Evolutionary conservation across 345 rosid genomes (phyloP).

Genomic region (Garcia nutans): DNA sequence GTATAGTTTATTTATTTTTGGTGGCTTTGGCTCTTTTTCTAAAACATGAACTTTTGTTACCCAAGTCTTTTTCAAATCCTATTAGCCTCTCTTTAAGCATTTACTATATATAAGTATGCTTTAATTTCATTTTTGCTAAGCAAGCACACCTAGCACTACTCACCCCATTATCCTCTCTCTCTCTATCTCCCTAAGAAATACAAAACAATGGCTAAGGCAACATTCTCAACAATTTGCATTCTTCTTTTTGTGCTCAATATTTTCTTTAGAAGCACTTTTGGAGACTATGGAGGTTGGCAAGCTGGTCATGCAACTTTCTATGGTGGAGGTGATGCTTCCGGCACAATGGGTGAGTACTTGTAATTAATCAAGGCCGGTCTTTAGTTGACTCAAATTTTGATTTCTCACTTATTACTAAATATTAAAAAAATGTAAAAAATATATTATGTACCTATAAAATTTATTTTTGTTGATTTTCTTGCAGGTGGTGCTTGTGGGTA

Average conservation of each 20-base stretch:
- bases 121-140: background rate
- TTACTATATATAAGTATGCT: conserved; percentile 20
- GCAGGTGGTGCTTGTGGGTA: conserved; percentile 39
- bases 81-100: background rate
- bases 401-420: too few relatives aligned
- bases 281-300: conserved; percentile 68
- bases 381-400: too few relatives aligned
- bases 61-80: conserved; percentile 19
- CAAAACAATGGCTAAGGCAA: conserved; percentile 33
- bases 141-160: background rate
- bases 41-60: conserved; percentile 8
- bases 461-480: background rate
- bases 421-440: too few relatives aligned
- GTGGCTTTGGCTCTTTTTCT: background rate
- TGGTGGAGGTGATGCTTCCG: conserved; percentile 33
- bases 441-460: background rate
- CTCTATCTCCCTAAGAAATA: background rate
- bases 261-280: conserved; percentile 39
- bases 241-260: conserved; percentile 29
- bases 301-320: conserved; percentile 28
- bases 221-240: conserved; percentile 25
- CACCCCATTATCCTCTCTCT: background rate
- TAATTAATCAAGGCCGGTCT: too few relatives aligned
- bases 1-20: background rate
- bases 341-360: conserved; percentile 21